Evolutionary conservation across 1,139 yeast genomes (phyloP), one percentile per base, ranked within the genome.

Genomic region (Yamadazyma diddensiae): DNA sequence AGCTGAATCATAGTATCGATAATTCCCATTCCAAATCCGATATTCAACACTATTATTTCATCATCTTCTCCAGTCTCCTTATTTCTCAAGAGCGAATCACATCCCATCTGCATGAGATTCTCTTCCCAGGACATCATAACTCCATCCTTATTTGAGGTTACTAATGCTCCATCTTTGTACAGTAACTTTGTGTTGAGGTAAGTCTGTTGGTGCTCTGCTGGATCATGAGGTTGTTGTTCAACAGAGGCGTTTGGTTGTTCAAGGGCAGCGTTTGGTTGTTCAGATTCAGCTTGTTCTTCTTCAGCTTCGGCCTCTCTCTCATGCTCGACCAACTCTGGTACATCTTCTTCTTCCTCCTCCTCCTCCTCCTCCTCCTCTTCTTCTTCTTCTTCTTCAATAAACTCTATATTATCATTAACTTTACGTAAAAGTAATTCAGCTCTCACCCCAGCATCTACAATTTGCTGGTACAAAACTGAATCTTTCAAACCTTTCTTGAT

Each of bases 71-170:
- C 40, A 30, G 56, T 61, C 24, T 52, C 53, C n/a, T 48, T 56
- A 1, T 39, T 53, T 33, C 65, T 62, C 54, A 82, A 78, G 12
- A 88, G 54, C 0, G 88, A 63, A 17, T 82, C 79, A 36, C 95
- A 82, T 1, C 95, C 94, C 15, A 80, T 66, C 38, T 70, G 65
- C 97, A 90, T 90, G 35, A 90, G 69, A 18, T 79, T 77, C 3
- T 78, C 72, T 56, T 90, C 97, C 97, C 97, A 90, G 45, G 83
- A 82, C 97, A 90, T 90, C 97, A 90, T 90, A 3, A 90, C 97
- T 17, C 97, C 97, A 50, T 90, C 97, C 30, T 78, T 71, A 19
- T 75, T 78, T 39, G 77, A 70, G 2, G 97, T 90, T 21, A 84
- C 65, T 15, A 90, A 67, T 0, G 92, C 80, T 43, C 73, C 79